These are phyloP conservation scores for Salvia rosmarinus DNA, from an alignment of 257 asterid genomes.

Conservation along the genomic window DNA sequence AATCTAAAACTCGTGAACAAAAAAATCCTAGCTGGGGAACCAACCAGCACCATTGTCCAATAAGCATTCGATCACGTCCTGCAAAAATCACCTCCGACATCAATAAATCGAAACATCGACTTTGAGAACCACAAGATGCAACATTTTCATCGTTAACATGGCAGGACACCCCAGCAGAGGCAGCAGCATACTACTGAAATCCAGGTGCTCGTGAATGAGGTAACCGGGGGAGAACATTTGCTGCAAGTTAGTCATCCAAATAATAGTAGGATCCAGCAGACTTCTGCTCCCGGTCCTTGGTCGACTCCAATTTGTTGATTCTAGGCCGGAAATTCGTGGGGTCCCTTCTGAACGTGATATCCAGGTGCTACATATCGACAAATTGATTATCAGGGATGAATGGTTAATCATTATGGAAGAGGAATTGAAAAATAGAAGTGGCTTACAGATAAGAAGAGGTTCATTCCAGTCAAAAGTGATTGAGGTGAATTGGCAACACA, in stretches of 20 bases:
- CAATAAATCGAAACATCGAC: conserved; percentile 15
- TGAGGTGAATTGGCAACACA: conserved; percentile 94
- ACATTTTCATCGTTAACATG: neutral
- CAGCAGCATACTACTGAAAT: conserved; percentile 21
- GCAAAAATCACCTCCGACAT: conserved; percentile 7
- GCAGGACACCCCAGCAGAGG: neutral
- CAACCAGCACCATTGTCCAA: conserved; percentile 22
- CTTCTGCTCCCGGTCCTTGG: conserved; percentile 98
- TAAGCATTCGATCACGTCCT: conserved; percentile 16
- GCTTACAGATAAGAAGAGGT: conserved; percentile 93
- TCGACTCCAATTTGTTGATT: conserved; percentile 92
- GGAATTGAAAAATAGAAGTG: neutral
- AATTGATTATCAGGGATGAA: neutral
- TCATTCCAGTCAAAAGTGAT: conserved; percentile 95
- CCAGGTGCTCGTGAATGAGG: conserved; percentile 27
- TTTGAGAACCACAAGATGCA: neutral
- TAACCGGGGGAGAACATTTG: conserved; percentile 19
- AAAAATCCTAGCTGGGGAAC: conserved; percentile 11
- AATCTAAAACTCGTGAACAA: conserved; percentile 32
- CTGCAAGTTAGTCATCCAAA: conserved; percentile 68
- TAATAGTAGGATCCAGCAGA: conserved; percentile 89
- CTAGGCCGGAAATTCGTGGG: conserved; percentile 95
- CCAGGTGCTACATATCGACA: conserved; percentile 71
- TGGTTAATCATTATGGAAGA: neutral
- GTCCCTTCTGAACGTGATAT: conserved; percentile 93